A percentile compares a stretch with the other conserved stretches of the same genome.
phyloP scores from a whole-genome alignment of 352 stramenopile genomes.

The Pseudoperonospora humuli region DNA sequence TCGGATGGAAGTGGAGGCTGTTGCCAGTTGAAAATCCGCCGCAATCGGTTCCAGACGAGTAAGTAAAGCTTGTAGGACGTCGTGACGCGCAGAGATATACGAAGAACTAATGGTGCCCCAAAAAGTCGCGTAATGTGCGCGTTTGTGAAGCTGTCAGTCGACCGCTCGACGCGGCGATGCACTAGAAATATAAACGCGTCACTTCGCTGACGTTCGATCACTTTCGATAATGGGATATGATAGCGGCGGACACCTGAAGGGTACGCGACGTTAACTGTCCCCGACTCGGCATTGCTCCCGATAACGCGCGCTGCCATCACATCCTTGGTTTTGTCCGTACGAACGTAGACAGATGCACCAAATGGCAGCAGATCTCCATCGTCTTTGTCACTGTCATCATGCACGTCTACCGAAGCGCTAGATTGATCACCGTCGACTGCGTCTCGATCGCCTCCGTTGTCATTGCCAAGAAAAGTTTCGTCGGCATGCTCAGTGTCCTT shows the following conservation, averaged over 20 bases:
- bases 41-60: slow-evolving; percentile 67
- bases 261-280: slow-evolving; percentile 62
- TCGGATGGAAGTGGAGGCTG: slow-evolving; percentile 30
- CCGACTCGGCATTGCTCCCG: slow-evolving; percentile 44
- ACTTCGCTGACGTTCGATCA: slow-evolving; percentile 38
- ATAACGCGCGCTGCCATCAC: slow-evolving; percentile 57
- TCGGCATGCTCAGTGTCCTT: slow-evolving; percentile 1
- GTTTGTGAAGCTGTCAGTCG: slow-evolving; percentile 74
- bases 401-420: neutral
- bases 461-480: neutral
- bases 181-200: slow-evolving; percentile 76
- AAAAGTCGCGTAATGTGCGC: slow-evolving; percentile 73
- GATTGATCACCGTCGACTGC: neutral
- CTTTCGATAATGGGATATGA: slow-evolving; percentile 48
- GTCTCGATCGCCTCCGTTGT: neutral
- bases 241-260: slow-evolving; percentile 51
- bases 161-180: slow-evolving; percentile 75
- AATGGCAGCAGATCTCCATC: slow-evolving; percentile 28
- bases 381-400: slow-evolving; percentile 13
- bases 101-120: slow-evolving; percentile 64
- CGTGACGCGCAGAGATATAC: slow-evolving; percentile 53
- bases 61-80: slow-evolving; percentile 72
- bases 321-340: slow-evolving; percentile 56
- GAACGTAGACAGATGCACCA: slow-evolving; percentile 54
- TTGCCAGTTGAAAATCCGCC: slow-evolving; percentile 82